phyloP scores from a whole-genome alignment of 306 rosid genomes.

The Boehmeria nivea region DNA sequence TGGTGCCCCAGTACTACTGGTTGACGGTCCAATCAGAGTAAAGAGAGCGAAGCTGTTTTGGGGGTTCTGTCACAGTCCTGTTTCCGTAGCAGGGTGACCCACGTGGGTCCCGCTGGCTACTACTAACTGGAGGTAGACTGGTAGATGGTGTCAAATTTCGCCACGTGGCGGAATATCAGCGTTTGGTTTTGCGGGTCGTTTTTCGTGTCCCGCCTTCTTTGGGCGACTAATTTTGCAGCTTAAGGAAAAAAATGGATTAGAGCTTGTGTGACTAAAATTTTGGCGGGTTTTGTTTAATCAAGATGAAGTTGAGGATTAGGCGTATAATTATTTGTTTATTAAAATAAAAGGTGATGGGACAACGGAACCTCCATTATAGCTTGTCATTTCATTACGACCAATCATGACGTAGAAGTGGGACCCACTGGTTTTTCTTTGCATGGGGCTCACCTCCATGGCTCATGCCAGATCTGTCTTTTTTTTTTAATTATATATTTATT shows the following conservation, averaged over 20 bases:
- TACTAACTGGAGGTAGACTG: too few relatives aligned
- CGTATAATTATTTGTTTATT: too few relatives aligned
- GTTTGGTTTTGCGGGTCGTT: neutral
- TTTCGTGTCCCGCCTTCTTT: neutral
- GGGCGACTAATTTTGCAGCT: neutral
- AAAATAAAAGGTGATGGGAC: conserved; percentile 10
- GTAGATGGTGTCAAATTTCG: too few relatives aligned
- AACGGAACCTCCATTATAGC: conserved; percentile 5
- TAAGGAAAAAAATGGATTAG: neutral
- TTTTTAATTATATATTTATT: neutral
- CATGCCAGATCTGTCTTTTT: neutral
- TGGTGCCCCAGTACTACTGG: conserved; percentile 17
- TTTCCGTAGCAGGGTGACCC: conserved; percentile 27
- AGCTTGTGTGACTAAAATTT: too few relatives aligned
- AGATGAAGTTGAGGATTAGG: too few relatives aligned
- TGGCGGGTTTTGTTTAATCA: too few relatives aligned
- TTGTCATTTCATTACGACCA: conserved; percentile 12
- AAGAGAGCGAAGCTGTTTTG: conserved; percentile 13
- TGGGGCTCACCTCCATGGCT: conserved; percentile 1
- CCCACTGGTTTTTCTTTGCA: conserved; percentile 8
- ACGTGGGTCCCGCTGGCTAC: conserved; percentile 25
- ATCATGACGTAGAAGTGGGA: conserved; percentile 10
- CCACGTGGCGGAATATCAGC: neutral
- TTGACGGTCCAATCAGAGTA: conserved; percentile 27
- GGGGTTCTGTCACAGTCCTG: conserved; percentile 12